Conservation (phyloP, 495 filamentous ascomycete species). For the Penicillium desertorum region DNA sequence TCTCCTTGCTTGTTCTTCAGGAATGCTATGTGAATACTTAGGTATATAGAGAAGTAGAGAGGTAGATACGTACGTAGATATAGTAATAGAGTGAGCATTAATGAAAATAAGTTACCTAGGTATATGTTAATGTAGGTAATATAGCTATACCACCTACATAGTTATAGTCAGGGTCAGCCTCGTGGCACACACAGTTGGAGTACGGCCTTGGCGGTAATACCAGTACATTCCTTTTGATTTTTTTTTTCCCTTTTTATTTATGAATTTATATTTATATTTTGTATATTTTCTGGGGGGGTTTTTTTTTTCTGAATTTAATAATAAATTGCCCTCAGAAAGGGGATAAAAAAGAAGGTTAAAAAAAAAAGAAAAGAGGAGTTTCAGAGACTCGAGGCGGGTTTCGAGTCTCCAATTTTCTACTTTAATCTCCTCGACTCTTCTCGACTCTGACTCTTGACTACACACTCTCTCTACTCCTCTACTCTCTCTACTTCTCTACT, state of each 20-base stretch:
- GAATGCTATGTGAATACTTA: neutral
- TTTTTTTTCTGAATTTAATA: neutral
- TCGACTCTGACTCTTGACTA: neutral
- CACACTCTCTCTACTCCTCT: too few relatives aligned
- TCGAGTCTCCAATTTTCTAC: conserved; percentile 15
- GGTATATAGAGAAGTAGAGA: neutral
- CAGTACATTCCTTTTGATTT: conserved; percentile 1
- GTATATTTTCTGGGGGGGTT: neutral
- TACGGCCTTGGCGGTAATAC: conserved; percentile 18
- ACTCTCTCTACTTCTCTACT: too few relatives aligned
- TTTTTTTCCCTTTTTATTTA: too few relatives aligned
- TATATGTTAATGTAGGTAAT: too few relatives aligned
- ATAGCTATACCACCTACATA: too few relatives aligned
- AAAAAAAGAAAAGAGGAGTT: conserved; percentile 9
- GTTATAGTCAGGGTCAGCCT: conserved; percentile 26
- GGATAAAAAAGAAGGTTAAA: neutral
- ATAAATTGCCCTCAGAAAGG: neutral
- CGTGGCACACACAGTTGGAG: conserved; percentile 27
- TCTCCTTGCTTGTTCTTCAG: conserved; percentile 4
- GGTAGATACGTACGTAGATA: neutral
- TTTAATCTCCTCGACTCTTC: conserved; percentile 3
- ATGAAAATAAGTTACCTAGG: too few relatives aligned
- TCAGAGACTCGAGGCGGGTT: conserved; percentile 13
- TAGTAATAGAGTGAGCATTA: neutral
- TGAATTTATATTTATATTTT: neutral